Evolutionary conservation across 73 alveolate genomes (phyloP).

Genomic region (Paramecium pentaurelia): DNA sequence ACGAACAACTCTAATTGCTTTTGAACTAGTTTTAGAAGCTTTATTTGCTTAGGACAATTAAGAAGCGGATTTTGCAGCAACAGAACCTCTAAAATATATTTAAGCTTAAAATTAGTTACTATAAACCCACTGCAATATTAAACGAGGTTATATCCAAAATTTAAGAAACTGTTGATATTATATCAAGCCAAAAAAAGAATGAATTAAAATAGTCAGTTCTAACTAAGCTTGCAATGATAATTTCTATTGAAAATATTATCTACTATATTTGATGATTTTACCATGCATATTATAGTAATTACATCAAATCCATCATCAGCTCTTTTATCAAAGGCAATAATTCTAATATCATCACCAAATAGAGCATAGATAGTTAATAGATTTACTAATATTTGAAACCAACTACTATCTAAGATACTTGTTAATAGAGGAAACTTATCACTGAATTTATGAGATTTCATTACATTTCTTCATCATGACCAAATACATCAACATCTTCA

Average conservation of each 20-base stretch:
- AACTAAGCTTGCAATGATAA: slow-evolving; percentile 61
- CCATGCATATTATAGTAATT: slow-evolving; percentile 57
- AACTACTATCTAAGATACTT: slow-evolving; percentile 20
- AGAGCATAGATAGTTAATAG: slow-evolving; percentile 80
- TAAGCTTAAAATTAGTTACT: not conserved
- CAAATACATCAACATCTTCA: not conserved
- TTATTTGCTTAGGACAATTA: not conserved
- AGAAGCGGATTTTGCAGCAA: slow-evolving; percentile 13
- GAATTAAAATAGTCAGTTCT: slow-evolving; percentile 58
- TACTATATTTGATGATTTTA: slow-evolving; percentile 58
- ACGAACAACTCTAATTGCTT: slow-evolving; percentile 76
- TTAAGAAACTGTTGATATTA: slow-evolving; percentile 72
- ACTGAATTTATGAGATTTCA: not conserved
- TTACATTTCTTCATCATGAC: not conserved
- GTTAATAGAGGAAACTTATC: not conserved
- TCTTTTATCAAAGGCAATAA: slow-evolving; percentile 59
- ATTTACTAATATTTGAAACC: slow-evolving; percentile 63
- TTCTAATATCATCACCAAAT: slow-evolving; percentile 86
- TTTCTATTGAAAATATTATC: slow-evolving; percentile 66
- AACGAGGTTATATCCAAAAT: slow-evolving; percentile 70
- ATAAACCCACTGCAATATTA: slow-evolving; percentile 63
- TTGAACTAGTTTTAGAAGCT: slow-evolving; percentile 34
- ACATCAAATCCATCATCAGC: slow-evolving; percentile 71
- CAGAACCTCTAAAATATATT: slow-evolving; percentile 62
- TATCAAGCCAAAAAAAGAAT: slow-evolving; percentile 80